phyloP scores from a whole-genome alignment of 495 filamentous ascomycete genomes.

The Xylaria cubensis region DNA sequence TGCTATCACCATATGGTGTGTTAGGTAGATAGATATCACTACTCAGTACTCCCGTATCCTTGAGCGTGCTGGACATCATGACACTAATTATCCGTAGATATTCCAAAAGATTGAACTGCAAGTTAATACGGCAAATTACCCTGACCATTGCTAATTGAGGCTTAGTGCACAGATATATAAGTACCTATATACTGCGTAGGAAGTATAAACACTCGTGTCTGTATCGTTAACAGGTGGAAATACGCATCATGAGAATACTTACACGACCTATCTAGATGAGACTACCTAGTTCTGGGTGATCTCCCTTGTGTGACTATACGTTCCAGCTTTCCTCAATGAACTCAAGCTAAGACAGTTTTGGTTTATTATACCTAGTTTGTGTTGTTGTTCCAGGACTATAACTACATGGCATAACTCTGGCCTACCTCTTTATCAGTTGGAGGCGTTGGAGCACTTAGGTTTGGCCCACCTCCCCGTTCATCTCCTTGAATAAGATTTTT shows the following conservation, averaged over 20 bases:
- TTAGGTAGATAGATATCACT: neutral
- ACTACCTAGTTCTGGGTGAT: neutral
- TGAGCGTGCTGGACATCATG: neutral
- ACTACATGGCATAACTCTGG: neutral
- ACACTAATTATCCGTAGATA: neutral
- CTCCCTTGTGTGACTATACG: neutral
- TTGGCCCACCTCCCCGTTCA: neutral
- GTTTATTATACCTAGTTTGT: neutral
- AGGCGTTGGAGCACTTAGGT: neutral
- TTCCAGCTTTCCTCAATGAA: neutral
- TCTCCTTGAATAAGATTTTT: neutral
- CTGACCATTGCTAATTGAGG: neutral
- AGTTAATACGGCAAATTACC: neutral
- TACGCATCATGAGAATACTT: too few relatives aligned
- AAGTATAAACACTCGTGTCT: neutral
- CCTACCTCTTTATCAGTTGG: conserved; percentile 2
- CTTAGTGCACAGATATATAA: neutral
- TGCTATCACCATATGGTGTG: neutral
- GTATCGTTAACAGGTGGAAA: neutral
- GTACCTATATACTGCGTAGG: too few relatives aligned
- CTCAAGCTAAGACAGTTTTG: neutral
- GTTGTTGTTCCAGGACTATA: neutral
- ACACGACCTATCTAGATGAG: too few relatives aligned
- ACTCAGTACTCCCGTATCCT: neutral
- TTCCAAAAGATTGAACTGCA: neutral